phyloP scores from a whole-genome alignment of 1,284 basidiomycete species.

The Pisolithus thermaeus region DNA sequence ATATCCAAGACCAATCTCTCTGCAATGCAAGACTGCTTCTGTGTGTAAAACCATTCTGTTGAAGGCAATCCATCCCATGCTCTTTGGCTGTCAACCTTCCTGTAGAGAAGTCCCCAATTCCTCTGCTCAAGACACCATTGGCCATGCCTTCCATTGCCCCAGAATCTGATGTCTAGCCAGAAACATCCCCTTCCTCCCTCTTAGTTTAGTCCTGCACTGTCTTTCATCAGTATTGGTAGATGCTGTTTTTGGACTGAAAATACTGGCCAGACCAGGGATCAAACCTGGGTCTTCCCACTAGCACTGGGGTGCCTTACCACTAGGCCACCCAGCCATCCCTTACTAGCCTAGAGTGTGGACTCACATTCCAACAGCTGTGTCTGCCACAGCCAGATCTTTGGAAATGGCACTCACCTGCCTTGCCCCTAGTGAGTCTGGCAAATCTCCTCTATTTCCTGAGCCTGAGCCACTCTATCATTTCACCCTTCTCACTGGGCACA shows the following conservation, averaged over 20 bases:
- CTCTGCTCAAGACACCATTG: conserved; percentile 26
- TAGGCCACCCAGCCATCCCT: too few species aligned
- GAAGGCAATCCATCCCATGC: conserved; percentile 29
- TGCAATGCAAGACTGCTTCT: conserved; percentile 45
- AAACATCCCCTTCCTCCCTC: conserved; percentile 32
- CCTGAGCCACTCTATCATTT: conserved; percentile 32
- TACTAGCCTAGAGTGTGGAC: too few species aligned
- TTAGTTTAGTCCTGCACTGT: conserved; percentile 29
- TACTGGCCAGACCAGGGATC: too few species aligned
- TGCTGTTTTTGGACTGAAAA: too few species aligned
- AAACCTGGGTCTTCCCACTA: too few species aligned
- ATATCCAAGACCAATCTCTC: conserved; percentile 46
- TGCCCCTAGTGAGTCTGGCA: conserved; percentile 23
- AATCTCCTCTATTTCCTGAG: conserved; percentile 18
- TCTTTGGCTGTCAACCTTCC: conserved; percentile 26
- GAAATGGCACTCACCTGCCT: conserved; percentile 2
- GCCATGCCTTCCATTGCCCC: conserved; percentile 24
- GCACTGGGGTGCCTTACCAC: too few species aligned
- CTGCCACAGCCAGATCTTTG: conserved; percentile 32
- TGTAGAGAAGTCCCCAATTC: conserved; percentile 17
- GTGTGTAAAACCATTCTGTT: conserved; percentile 34
- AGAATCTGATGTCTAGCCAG: conserved; percentile 20
- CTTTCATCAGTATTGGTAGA: conserved; percentile 16
- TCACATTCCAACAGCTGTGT: too few species aligned
- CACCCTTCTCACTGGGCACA: conserved; percentile 47